A percentile compares a stretch with the other conserved stretches of the same genome.
Evolutionary conservation across 306 rosid species (phyloP).

Genomic region (Rosa chinensis): DNA sequence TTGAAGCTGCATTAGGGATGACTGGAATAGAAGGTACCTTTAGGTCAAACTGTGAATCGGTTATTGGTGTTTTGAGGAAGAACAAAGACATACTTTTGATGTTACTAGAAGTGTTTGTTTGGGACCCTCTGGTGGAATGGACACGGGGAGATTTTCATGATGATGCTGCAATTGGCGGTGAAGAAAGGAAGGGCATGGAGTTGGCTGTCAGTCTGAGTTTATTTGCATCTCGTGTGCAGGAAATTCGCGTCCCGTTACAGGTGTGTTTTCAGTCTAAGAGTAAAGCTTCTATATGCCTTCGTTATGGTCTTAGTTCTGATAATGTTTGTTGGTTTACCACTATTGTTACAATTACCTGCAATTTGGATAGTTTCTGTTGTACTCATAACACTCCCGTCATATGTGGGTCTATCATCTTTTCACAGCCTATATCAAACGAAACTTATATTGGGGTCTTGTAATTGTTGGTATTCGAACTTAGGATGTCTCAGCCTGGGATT

Average conservation of each 20-base stretch:
- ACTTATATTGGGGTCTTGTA: neutral
- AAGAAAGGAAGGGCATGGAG: constrained; percentile 99
- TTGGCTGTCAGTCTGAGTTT: constrained; percentile 97
- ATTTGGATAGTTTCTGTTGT: neutral
- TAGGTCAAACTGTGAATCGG: constrained; percentile 91
- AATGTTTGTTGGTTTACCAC: neutral
- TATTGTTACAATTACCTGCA: neutral
- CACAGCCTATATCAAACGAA: neutral
- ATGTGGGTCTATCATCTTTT: neutral
- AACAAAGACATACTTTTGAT: constrained; percentile 85
- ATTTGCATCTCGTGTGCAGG: constrained; percentile 98
- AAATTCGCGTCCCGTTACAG: constrained; percentile 95
- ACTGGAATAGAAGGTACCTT: constrained; percentile 94
- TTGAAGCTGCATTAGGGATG: constrained; percentile 92
- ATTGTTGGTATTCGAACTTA: neutral
- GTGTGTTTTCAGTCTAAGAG: constrained; percentile 38
- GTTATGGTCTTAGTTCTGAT: neutral
- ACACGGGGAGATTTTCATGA: constrained; percentile 97
- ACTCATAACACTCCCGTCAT: neutral
- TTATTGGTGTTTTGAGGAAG: constrained; percentile 70
- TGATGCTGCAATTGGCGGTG: constrained; percentile 96
- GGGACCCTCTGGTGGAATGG: constrained; percentile 99
- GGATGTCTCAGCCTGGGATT: neutral
- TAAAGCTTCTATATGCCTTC: constrained; percentile 7
- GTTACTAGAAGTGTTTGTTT: constrained; percentile 90